Evolutionary conservation across 1,284 basidiomycete species (phyloP).

Genomic region (Laetiporus sulphureus): DNA sequence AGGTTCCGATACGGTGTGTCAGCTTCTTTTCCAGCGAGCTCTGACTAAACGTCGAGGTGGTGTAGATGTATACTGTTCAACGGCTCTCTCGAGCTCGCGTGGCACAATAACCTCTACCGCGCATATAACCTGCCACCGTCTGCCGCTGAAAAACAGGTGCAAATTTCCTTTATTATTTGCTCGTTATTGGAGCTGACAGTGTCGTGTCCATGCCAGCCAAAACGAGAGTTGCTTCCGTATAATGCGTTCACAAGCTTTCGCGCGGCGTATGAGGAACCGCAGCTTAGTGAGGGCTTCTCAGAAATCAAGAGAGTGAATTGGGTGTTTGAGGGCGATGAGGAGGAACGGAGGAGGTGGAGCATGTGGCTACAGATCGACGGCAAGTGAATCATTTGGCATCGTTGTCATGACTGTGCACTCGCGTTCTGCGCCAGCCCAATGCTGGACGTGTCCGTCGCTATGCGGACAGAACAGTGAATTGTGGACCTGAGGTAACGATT

Average conservation of each 20-base stretch:
- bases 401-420: too few species aligned
- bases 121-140: constrained; percentile 52
- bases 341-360: constrained; percentile 65
- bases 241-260: constrained; percentile 57
- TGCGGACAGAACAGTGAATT: too few species aligned
- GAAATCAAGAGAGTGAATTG: constrained; percentile 77
- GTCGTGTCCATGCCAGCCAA: too few species aligned
- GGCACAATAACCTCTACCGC: constrained; percentile 88
- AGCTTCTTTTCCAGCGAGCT: constrained; percentile 6
- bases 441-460: too few species aligned
- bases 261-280: constrained; percentile 62
- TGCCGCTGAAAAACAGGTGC: constrained; percentile 24
- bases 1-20: constrained; percentile 58
- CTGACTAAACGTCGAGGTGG: neutral
- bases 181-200: too few species aligned
- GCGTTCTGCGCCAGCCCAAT: too few species aligned
- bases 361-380: constrained; percentile 74
- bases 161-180: too few species aligned
- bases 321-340: constrained; percentile 69
- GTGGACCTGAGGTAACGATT: too few species aligned
- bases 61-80: constrained; percentile 71
- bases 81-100: constrained; percentile 69
- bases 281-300: constrained; percentile 61
- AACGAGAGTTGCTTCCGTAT: constrained; percentile 58
- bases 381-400: too few species aligned